Base-by-base conservation (phyloP, 306 rosid species). In the Vigna unguiculata region DNA sequence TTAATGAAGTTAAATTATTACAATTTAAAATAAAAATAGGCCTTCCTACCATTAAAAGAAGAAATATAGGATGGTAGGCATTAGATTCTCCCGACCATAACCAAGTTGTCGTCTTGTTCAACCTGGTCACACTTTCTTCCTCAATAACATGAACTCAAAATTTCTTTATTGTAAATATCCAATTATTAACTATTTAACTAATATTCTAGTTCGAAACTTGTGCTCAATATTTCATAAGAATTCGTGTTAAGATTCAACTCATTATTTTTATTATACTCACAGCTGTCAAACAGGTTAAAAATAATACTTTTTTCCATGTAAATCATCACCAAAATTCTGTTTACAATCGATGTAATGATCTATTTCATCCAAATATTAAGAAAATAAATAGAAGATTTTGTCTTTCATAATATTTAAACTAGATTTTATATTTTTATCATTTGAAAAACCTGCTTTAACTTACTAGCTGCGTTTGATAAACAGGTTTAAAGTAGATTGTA, bases 11-110 rank as follows among this genome's bases (percentile, higher is more conserved):
- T 4, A 32, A 32, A 32, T 32, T 5, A 32, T 1, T 4, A 32
- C 5, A 5, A 32, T 28, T 0, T 28, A 32, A 32, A 32, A 24
- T 24, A 4, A 32, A 32, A 32, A 4, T 32, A 5, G 1, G 36
- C 36, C 7, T 32, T 32, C 7, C 7, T 32, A 30, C 5, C 0
- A 30, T 30, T 61, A 59, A 51, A 6, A 25, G 57, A 63, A 41
- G 48, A 66, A 64, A 34, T 45, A 59, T 48, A 34, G 38, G 59
- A 30, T 62, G 34, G 38, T 16, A 63, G 13, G 16, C 57, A 54
- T 45, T 73, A 73, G 83, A 46, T 80, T 61, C 80, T 59, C 80
- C 69, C 58, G 21, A 53, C 30, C 53, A 41, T 28, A 19, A 72
- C 73, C 28, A 49, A 19, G 30, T 61, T 78, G 65, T 60, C 76